phyloP scores from a whole-genome alignment of 2,329 filamentous ascomycete species.

The Colletotrichum scovillei region DNA sequence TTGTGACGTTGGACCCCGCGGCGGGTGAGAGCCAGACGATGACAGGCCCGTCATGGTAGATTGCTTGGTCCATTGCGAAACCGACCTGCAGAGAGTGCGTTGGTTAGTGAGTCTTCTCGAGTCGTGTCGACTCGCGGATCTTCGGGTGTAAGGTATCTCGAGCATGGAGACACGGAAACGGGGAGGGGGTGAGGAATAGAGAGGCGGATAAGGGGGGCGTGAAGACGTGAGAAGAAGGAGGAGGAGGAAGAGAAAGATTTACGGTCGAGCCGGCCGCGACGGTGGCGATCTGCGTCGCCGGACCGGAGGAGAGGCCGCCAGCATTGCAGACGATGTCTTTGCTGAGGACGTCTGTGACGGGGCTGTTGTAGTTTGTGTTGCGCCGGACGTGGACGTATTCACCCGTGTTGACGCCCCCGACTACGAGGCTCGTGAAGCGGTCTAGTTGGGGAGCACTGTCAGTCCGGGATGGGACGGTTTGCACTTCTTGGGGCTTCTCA shows the following conservation, averaged over 20 bases:
- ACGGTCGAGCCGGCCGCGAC: constrained; percentile 30
- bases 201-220: not conserved
- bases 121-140: not conserved
- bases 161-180: not conserved
- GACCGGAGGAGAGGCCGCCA: constrained; percentile 41
- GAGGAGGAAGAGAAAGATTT: not conserved
- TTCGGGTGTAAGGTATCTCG: too few relatives aligned
- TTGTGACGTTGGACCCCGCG: constrained; percentile 17
- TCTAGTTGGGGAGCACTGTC: not conserved
- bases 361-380: constrained; percentile 54
- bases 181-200: not conserved
- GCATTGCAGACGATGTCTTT: constrained; percentile 59
- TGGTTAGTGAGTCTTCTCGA: not conserved
- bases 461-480: not conserved
- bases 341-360: constrained; percentile 57
- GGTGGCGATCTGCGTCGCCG: constrained; percentile 22
- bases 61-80: constrained; percentile 29
- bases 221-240: not conserved
- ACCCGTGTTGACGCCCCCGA: constrained; percentile 26
- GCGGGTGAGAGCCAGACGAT: constrained; percentile 32
- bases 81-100: constrained; percentile 2
- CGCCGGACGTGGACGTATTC: constrained; percentile 29
- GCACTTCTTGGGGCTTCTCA: not conserved
- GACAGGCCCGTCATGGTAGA: constrained; percentile 32
- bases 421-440: constrained; percentile 33